Evolutionary conservation across 805 yeast species (phyloP), one percentile per base, ranked within the genome.

Genomic region (Yamadazyma kitorensis): DNA sequence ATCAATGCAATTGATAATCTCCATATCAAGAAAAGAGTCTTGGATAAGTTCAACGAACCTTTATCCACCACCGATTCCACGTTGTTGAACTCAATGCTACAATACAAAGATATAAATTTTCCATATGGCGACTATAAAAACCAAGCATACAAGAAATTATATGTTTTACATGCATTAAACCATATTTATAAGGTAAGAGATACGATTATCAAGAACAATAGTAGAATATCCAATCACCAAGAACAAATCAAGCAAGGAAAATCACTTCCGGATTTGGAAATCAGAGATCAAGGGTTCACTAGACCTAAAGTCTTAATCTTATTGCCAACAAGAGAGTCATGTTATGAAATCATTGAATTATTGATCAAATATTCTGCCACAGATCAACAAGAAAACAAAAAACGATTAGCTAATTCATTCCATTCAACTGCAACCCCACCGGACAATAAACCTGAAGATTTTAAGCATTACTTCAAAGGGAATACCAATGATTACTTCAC

Each of bases 221-320:
- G 75, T 31, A 78, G 76, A 46, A 45, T 80, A 14, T 59, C 66
- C 19, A 45, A 56, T 12, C 65, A 64, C 37, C 68, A 68, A 39
- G 76, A 68, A 23, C 54, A 61, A 13, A 37, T 66, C 28, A 54
- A 65, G 27, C 76, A 70, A 32, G 65, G 62, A 2, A 44, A 41
- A 10, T 22, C 42, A 3, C 50, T 48, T 3, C 52, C 55, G 45
- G 80, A 74, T 40, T 75, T 75, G 9, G 94, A 86, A 48, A 70
- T 73, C 44, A 66, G 95, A 36, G 98, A 93, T 55, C 98, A 93
- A 58, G 98, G 98, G 18, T 93, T 87, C 55, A 89, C 96, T 0
- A 72, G 98, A 42, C 95, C 98, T 1, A 89, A 88, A 51, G 88
- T 83, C 2, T 61, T 93, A 36, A 76, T 91, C 4, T 59, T 93